These are phyloP conservation scores for Hyphodiscus sp. DNA, from an alignment of 2,329 filamentous ascomycete species.

Conservation along the genomic window DNA sequence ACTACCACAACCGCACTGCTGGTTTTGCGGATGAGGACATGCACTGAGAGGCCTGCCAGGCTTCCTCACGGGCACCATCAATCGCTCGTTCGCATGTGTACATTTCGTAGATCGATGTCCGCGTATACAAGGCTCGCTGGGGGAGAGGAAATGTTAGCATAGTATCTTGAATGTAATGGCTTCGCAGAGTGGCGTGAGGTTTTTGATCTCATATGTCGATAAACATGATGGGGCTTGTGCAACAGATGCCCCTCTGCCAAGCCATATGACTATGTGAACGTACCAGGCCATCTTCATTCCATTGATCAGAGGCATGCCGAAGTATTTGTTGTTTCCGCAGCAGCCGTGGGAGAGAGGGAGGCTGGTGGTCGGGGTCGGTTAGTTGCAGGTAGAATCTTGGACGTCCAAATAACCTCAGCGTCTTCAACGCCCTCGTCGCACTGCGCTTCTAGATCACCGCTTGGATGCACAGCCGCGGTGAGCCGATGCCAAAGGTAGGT, in stretches of 20 bases:
- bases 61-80: slow-evolving; percentile 66
- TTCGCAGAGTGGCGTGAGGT: not conserved
- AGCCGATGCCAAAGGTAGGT: not conserved
- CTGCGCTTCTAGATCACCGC: slow-evolving; percentile 4
- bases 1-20: slow-evolving; percentile 51
- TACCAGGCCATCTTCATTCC: slow-evolving; percentile 71
- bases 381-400: slow-evolving; percentile 9
- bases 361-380: slow-evolving; percentile 8
- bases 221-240: slow-evolving; percentile 2
- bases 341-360: slow-evolving; percentile 7
- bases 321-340: slow-evolving; percentile 19
- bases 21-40: slow-evolving; percentile 52
- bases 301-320: slow-evolving; percentile 65
- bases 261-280: slow-evolving; percentile 25
- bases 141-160: slow-evolving; percentile 13
- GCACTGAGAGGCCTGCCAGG: slow-evolving; percentile 64
- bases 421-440: slow-evolving; percentile 10
- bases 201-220: not conserved
- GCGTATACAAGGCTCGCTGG: slow-evolving; percentile 66
- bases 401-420: slow-evolving; percentile 16
- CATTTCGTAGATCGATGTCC: slow-evolving; percentile 73
- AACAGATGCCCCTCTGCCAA: slow-evolving; percentile 3
- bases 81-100: slow-evolving; percentile 58
- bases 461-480: slow-evolving; percentile 12
- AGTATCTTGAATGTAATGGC: not conserved